Conservation (phyloP, 371 early-diverging fungal genomes). For the Mortierella sp. region DNA sequence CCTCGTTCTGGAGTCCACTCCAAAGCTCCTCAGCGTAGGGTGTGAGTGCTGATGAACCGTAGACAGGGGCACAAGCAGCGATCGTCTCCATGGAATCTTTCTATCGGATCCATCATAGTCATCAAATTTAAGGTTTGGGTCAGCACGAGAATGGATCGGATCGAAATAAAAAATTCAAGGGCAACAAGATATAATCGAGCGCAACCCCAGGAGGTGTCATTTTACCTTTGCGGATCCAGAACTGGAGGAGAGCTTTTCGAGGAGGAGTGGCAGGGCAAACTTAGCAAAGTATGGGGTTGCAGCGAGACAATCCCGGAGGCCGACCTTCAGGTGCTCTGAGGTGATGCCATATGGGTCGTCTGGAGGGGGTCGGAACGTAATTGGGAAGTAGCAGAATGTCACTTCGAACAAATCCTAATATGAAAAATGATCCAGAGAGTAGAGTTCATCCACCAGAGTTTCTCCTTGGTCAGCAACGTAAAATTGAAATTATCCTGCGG, state of each 20-base stretch:
- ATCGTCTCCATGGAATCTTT: constrained; percentile 90
- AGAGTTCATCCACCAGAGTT: background rate
- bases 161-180: background rate
- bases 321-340: constrained; percentile 88
- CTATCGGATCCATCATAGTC: constrained; percentile 58
- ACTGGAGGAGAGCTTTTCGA: constrained; percentile 91
- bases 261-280: constrained; percentile 86
- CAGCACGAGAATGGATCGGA: constrained; percentile 22
- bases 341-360: constrained; percentile 96
- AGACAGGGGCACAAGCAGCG: constrained; percentile 83
- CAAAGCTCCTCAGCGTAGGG: constrained; percentile 78
- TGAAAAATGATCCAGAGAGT: background rate
- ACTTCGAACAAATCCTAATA: constrained; percentile 91
- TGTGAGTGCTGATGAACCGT: constrained; percentile 73
- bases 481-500: background rate
- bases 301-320: constrained; percentile 74
- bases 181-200: background rate
- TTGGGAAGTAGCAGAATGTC: constrained; percentile 98
- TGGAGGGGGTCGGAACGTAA: constrained; percentile 96
- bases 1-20: constrained; percentile 79
- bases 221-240: constrained; percentile 90
- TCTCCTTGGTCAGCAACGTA: background rate
- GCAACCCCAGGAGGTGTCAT: background rate
- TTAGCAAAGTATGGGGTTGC: constrained; percentile 82
- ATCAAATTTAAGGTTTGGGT: constrained; percentile 27